A percentile compares a stretch with the other conserved stretches of the same genome.
Conservation (phyloP, 305 asterid genomes). For the Plantago coronopus region DNA sequence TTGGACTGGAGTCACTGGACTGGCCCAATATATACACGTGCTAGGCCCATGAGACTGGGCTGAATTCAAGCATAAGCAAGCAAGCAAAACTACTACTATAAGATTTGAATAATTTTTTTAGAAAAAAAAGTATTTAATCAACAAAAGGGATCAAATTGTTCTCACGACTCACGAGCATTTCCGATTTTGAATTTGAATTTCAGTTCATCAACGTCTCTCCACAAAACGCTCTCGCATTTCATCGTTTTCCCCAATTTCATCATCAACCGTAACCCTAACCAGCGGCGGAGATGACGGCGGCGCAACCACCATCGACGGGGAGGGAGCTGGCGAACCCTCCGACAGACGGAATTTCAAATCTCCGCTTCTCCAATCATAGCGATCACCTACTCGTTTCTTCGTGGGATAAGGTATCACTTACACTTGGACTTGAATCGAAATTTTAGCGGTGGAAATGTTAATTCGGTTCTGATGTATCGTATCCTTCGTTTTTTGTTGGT, state of each 20-base stretch:
- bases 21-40: too few species aligned
- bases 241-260: conserved; percentile 11
- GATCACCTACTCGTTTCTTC: conserved; percentile 92
- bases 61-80: too few species aligned
- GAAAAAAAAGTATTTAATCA: too few species aligned
- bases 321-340: conserved; percentile 72
- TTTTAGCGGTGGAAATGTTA: conserved; percentile 16
- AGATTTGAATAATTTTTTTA: too few species aligned
- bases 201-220: neutral
- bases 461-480: neutral
- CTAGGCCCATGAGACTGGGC: too few species aligned
- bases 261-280: too few species aligned
- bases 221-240: conserved; percentile 2
- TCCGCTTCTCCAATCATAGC: conserved; percentile 88
- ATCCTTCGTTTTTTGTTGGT: neutral
- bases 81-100: too few species aligned
- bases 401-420: conserved; percentile 71
- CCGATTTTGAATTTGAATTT: conserved; percentile 30
- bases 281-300: conserved; percentile 58
- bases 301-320: conserved; percentile 53
- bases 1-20: too few species aligned
- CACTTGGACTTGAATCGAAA: neutral
- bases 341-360: conserved; percentile 79
- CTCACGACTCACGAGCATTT: too few species aligned
- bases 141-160: too few species aligned